Evolutionary conservation across 768 basidiomycete genomes (phyloP).

Genomic region (Termitomyces bulborhizus): DNA sequence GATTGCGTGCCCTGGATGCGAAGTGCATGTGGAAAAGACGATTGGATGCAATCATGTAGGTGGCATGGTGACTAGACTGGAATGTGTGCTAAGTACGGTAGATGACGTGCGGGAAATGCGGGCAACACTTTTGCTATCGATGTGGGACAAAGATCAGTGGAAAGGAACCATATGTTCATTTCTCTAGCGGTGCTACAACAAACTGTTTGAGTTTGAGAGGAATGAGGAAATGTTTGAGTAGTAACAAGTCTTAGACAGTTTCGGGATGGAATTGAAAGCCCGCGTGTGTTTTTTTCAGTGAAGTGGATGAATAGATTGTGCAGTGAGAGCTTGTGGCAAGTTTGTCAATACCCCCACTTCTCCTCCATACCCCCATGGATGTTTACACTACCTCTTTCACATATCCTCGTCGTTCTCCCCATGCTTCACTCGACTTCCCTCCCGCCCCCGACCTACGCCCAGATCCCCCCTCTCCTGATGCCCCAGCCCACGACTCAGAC

Average conservation of each 20-base stretch:
- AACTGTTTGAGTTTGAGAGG: slow-evolving; percentile 53
- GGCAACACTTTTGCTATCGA: slow-evolving; percentile 76
- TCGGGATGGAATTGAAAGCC: slow-evolving; percentile 29
- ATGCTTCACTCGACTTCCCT: slow-evolving; percentile 61
- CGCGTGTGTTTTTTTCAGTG: slow-evolving; percentile 25
- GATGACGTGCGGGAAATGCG: slow-evolving; percentile 79
- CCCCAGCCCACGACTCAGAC: slow-evolving; percentile 51
- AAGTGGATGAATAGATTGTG: slow-evolving; percentile 1
- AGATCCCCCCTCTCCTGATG: slow-evolving; percentile 30
- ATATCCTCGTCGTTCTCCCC: slow-evolving; percentile 78
- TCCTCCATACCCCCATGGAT: slow-evolving; percentile 64
- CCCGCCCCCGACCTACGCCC: slow-evolving; percentile 36
- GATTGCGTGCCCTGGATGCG: slow-evolving; percentile 69
- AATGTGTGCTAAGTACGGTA: slow-evolving; percentile 18
- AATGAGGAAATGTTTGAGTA: slow-evolving; percentile 15
- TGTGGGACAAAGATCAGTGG: slow-evolving; percentile 53
- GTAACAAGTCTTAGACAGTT: slow-evolving; percentile 8
- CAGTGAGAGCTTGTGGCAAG: slow-evolving; percentile 28
- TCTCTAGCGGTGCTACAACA: slow-evolving; percentile 57
- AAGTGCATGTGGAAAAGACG: slow-evolving; percentile 67
- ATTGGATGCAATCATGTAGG: slow-evolving; percentile 86
- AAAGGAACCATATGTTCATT: slow-evolving; percentile 62
- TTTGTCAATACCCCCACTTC: slow-evolving; percentile 48
- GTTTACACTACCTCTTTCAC: slow-evolving; percentile 94
- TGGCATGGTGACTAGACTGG: slow-evolving; percentile 5